A percentile compares a stretch with the other conserved stretches of the same genome.
These are phyloP conservation scores for Capronia americana DNA, from an alignment of 2,329 filamentous ascomycete species.

Conservation along the genomic window DNA sequence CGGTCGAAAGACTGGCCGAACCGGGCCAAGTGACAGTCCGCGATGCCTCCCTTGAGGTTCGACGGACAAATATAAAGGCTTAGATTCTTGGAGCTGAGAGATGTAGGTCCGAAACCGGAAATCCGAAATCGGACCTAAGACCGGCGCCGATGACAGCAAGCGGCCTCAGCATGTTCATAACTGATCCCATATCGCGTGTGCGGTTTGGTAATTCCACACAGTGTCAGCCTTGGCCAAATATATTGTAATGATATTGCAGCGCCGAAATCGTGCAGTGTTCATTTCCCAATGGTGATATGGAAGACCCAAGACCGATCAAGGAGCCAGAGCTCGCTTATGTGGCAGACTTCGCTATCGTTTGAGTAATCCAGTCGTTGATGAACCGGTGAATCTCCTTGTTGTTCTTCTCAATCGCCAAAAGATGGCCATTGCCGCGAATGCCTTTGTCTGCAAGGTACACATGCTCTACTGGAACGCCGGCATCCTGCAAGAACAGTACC, in stretches of 20 bases:
- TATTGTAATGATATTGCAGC: not conserved
- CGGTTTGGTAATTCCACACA: not conserved
- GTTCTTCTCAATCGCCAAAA: constrained; percentile 34
- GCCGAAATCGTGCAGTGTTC: constrained; percentile 3
- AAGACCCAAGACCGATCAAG: constrained; percentile 8
- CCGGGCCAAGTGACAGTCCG: no score
- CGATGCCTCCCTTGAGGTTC: no score
- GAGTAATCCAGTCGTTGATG: constrained; percentile 17
- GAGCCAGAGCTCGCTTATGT: not conserved
- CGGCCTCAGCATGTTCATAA: constrained; percentile 3
- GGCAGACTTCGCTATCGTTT: constrained; percentile 6
- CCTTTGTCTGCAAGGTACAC: constrained; percentile 53
- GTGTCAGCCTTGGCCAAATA: constrained; percentile 2
- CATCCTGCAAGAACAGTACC: constrained; percentile 59
- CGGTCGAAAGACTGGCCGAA: no score
- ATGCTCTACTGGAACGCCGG: constrained; percentile 55
- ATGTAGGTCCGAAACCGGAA: no score
- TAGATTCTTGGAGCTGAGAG: no score
- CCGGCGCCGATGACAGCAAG: not conserved
- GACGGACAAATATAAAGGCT: no score
- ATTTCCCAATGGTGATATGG: not conserved
- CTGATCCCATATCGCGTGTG: not conserved
- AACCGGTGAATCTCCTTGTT: constrained; percentile 25
- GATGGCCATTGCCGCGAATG: constrained; percentile 62
- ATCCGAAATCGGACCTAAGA: constrained; percentile 30